These are phyloP conservation scores for Jimgerdemannia lactiflua DNA, from an alignment of 192 early-diverging fungal species.

Conservation along the genomic window DNA sequence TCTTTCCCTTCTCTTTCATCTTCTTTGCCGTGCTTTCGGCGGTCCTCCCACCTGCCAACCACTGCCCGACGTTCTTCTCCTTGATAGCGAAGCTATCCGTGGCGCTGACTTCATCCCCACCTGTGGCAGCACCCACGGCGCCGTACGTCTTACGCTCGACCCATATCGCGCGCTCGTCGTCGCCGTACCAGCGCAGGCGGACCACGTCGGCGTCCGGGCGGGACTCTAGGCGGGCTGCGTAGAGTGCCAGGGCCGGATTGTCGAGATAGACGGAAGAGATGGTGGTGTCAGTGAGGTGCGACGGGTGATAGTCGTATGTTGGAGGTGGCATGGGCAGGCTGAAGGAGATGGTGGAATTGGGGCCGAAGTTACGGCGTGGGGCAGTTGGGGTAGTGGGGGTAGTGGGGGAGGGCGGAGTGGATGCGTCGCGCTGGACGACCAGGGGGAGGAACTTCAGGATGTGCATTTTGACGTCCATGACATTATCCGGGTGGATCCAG, in stretches of 20 bases:
- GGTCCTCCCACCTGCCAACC: conserved; percentile 9
- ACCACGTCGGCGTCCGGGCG: conserved; percentile 30
- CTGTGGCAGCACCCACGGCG: conserved; percentile 26
- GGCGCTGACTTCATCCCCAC: conserved; percentile 20
- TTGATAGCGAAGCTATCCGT: conserved; percentile 26
- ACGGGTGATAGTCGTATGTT: no score
- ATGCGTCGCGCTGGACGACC: background rate
- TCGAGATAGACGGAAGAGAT: conserved; percentile 33
- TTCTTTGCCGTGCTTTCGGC: no score
- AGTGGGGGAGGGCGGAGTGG: conserved; percentile 5
- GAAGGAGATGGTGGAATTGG: background rate
- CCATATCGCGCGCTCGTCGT: background rate
- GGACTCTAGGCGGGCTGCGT: conserved; percentile 26
- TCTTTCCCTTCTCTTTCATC: no score
- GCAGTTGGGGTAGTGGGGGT: no score
- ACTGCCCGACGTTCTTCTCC: conserved; percentile 11
- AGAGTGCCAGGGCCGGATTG: conserved; percentile 22
- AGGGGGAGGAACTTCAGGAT: conserved; percentile 36
- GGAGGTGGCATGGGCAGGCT: background rate
- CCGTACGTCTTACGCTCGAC: conserved; percentile 32
- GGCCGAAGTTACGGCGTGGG: background rate
- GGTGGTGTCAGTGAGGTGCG: conserved; percentile 25
- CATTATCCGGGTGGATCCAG: conserved; percentile 37
- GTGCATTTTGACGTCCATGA: conserved; percentile 34
- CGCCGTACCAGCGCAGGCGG: conserved; percentile 24